A percentile compares a stretch with the other conserved stretches of the same genome.
These are phyloP conservation scores for Auricularia heimuer DNA, from an alignment of 768 basidiomycete species.

Conservation along the genomic window DNA sequence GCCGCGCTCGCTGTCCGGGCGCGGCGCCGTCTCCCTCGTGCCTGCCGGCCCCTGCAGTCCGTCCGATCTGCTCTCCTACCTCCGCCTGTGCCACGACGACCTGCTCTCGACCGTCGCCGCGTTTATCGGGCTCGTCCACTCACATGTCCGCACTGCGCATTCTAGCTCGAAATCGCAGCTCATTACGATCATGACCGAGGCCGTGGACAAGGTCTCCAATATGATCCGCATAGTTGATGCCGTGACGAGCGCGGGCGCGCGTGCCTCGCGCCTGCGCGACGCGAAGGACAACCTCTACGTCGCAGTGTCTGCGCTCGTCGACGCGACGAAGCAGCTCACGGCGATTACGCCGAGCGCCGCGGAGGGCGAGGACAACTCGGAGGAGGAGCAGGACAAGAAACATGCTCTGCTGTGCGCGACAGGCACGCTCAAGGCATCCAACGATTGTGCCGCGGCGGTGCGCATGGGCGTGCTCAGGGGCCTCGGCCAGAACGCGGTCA, in stretches of 20 bases:
- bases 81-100: constrained; percentile 79
- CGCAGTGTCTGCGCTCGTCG: constrained; percentile 77
- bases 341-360: constrained; percentile 37
- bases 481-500: constrained; percentile 49
- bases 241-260: constrained; percentile 54
- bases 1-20: constrained; percentile 52
- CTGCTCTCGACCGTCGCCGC: constrained; percentile 92
- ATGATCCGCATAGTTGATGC: constrained; percentile 86
- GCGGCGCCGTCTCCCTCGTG: constrained; percentile 38
- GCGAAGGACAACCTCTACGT: constrained; percentile 78
- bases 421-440: constrained; percentile 73
- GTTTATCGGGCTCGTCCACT: constrained; percentile 94
- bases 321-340: constrained; percentile 29
- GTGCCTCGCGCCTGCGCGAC: constrained; percentile 51
- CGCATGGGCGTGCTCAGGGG: constrained; percentile 69
- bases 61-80: constrained; percentile 59
- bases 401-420: constrained; percentile 78
- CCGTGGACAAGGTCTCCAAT: constrained; percentile 88
- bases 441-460: constrained; percentile 80
- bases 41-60: constrained; percentile 65
- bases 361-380: neutral
- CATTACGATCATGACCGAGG: constrained; percentile 90
- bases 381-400: constrained; percentile 66
- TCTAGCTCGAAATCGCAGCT: constrained; percentile 89
- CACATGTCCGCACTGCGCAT: constrained; percentile 81